Evolutionary conservation across 441 rosid species (phyloP), one percentile per base, ranked within the genome.

Genomic region (Erysimum pusillum): DNA sequence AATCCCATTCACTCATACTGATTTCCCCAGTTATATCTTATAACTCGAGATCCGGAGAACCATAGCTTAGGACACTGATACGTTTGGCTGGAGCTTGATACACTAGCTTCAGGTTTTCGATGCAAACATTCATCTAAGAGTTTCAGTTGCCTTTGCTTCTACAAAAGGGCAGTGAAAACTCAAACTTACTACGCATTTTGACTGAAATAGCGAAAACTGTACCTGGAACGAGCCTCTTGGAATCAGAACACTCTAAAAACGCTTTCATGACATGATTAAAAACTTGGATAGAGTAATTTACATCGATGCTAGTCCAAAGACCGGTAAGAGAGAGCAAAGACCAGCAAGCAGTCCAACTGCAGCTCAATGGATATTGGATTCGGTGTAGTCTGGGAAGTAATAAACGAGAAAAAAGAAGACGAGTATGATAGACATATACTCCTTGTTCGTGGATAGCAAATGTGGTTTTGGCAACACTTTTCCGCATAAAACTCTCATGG

Each of bases 201-300:
- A 39, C 17, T 72, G 60, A 60, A 9, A 49, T 22, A 71, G 7
- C 25, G 13, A 6, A 46, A 71, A 48, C 14, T 35, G 28, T 46
- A 59, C 35, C 25, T 46, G 15, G 22, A 35, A 35, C 28, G 15
- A 46, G 39, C 11, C 60, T 20, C 46, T 9, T 10, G 38, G 46
- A 13, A 58, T 44, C 54, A 54, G 13, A 18, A 17, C 17, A 15
- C 17, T 41, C 64, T 28, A 11, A 28, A 56, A 53, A 15, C 7
- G 64, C 18, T 42, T 56, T 39, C 58, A 17, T 45, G 58, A 70
- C 57, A 52, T 20, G 32, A 35, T 59, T 4, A 5, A 32, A 35
- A 71, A 58, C 68, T 49, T 71, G 46, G 38, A 15, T 18, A 62
- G 51, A 51, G 42, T 35, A 22, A 69, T 31, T 53, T 18, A 13